Percentiles rank a stretch among this genome's conserved stretches.
Conservation (phyloP, 805 yeast species). For the Metschnikowia noctiluminum region DNA sequence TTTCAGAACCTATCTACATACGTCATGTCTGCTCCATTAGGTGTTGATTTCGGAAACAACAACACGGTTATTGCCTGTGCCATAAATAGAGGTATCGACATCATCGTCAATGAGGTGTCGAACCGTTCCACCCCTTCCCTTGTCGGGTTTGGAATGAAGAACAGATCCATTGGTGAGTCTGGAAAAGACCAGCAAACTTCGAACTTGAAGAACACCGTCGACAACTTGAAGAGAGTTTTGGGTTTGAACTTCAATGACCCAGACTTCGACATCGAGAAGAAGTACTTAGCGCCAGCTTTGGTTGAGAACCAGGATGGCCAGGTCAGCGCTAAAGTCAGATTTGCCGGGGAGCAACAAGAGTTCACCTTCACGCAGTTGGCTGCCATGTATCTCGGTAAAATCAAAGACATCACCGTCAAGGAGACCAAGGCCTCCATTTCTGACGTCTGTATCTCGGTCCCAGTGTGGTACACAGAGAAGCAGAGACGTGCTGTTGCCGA, state of each 20-base stretch:
- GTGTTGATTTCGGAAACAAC: constrained; percentile 96
- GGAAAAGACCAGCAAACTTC: constrained; percentile 97
- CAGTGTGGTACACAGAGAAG: constrained; percentile 94
- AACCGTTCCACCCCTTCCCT: constrained; percentile 92
- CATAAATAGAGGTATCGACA: constrained; percentile 96
- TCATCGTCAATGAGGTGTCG: constrained; percentile 96
- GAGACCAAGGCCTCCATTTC: constrained; percentile 81
- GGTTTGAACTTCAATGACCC: constrained; percentile 76
- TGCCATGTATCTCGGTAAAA: constrained; percentile 92
- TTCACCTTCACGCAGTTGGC: constrained; percentile 88
- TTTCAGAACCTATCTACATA: not conserved
- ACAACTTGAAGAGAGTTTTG: constrained; percentile 87
- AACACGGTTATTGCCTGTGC: constrained; percentile 94
- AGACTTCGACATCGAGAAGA: constrained; percentile 70
- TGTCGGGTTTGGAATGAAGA: constrained; percentile 87
- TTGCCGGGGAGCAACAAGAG: constrained; percentile 69
- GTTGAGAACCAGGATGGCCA: constrained; percentile 67
- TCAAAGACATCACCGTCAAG: constrained; percentile 71
- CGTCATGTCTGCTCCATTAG: constrained; percentile 88
- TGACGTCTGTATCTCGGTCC: constrained; percentile 93
- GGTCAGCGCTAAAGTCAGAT: constrained; percentile 83
- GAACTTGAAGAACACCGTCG: constrained; percentile 93
- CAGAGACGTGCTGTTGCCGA: constrained; percentile 96
- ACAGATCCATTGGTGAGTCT: constrained; percentile 90
- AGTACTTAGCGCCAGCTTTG: constrained; percentile 70